phyloP scores from a whole-genome alignment of 148 eudicot species.

The Amaranthus cruentus region DNA sequence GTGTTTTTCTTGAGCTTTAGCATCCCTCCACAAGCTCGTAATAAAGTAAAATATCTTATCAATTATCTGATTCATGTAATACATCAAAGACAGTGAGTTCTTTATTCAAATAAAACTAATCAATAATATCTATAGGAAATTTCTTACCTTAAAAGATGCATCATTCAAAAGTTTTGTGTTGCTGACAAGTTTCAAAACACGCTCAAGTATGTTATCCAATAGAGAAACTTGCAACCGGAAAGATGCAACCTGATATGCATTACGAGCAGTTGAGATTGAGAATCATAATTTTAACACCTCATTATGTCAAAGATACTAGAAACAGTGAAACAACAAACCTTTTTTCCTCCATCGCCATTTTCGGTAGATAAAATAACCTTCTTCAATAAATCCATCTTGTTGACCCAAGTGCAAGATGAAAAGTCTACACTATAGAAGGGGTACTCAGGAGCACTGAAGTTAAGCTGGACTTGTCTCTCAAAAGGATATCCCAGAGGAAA shows the following conservation, averaged over 20 bases:
- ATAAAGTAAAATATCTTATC: conserved; percentile 61
- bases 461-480: conserved; percentile 38
- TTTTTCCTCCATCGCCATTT: conserved; percentile 30
- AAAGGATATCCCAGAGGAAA: conserved; percentile 61
- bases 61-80: conserved; percentile 40
- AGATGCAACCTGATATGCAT: conserved; percentile 40
- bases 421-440: conserved; percentile 37
- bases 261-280: not conserved
- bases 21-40: conserved; percentile 66
- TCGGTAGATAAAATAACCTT: conserved; percentile 35
- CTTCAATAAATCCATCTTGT: conserved; percentile 55
- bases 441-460: conserved; percentile 24
- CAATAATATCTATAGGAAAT: not conserved
- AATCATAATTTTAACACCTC: not conserved
- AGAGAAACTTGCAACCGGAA: conserved; percentile 49
- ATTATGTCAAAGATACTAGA: not conserved
- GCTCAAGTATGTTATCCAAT: conserved; percentile 53
- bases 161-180: conserved; percentile 49
- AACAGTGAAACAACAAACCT: conserved; percentile 34
- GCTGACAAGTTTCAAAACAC: conserved; percentile 49
- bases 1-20: conserved; percentile 51
- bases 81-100: conserved; percentile 16
- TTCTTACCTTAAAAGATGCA: conserved; percentile 52
- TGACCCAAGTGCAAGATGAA: conserved; percentile 29
- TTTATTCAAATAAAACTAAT: not conserved